Evolutionary conservation across 2,329 filamentous ascomycete genomes (phyloP), one percentile per base, ranked within the genome.

Genomic region (Rutstroemia sp.): DNA sequence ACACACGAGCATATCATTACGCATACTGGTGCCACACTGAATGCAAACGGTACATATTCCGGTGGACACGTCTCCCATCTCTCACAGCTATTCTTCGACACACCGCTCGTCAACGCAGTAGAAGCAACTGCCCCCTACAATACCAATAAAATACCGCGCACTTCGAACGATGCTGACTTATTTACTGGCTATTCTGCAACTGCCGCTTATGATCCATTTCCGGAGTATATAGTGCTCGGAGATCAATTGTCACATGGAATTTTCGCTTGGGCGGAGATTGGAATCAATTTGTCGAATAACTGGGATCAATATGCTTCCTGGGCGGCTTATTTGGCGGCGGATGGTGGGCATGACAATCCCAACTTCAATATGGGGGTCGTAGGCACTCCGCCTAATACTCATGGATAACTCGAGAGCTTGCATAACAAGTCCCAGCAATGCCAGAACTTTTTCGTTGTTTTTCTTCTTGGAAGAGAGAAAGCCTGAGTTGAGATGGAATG

Each of bases 61-160:
- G 78, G 75, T 58, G 74, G 75, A 19, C 73, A 70, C 56, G 75
- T 80, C 57, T 77, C 78, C 14, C 64, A 65, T 42, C 51, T 65
- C 30, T 58, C 56, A 7, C 83, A 88, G 67, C 68, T 84, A 51
- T 87, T 83, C 75, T 83, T 84, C 66, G 81, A 86, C 67, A 78
- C 86, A 66, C 72, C 75, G 58, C 76, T 87, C n/a, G 76, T 83
- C 63, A 63, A 65, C 39, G 63, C 72, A 36, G 80, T 86, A 51
- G 78, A 83, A 61, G 68, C 69, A 16, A 73, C 71, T 0, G 60
- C 67, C 2, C 79, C 80, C 1, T 81, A 81, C 68, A 69, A 62
- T 14, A 68, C 68, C 58, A 81, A 81, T 69, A 73, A 67, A 0
- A 73, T 78, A 58, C 55, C 63, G 1, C 56, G 77, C 17, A 83